phyloP scores from a whole-genome alignment of 2,329 filamentous ascomycete species.

The Biscogniauxia sp. region DNA sequence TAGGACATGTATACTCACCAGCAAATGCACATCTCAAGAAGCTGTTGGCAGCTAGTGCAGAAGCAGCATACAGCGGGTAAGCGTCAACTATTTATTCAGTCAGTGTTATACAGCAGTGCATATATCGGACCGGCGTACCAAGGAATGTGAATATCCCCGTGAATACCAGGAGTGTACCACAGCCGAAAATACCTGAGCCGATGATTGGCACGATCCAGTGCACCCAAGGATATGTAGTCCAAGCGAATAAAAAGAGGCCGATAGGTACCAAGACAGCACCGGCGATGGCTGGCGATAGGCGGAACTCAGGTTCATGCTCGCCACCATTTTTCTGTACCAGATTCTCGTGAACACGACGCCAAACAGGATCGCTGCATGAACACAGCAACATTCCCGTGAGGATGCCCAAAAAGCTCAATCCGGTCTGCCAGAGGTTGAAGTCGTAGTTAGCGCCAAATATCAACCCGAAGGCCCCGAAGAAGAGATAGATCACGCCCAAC shows the following conservation, averaged over 20 bases:
- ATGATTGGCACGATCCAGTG: conserved; percentile 78
- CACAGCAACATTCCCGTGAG: conserved; percentile 65
- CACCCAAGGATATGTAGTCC: conserved; percentile 72
- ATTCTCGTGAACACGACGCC: conserved; percentile 56
- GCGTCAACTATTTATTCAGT: no score
- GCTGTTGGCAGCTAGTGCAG: no score
- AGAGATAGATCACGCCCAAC: conserved; percentile 85
- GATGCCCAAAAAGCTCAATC: conserved; percentile 74
- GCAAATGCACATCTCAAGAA: conserved; percentile 66
- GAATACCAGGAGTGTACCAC: conserved; percentile 73
- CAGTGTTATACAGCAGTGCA: no score
- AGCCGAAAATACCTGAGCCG: conserved; percentile 67
- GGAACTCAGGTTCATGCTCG: conserved; percentile 79
- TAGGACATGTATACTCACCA: conserved; percentile 39
- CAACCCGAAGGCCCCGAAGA: conserved; percentile 87
- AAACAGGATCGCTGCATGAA: conserved; percentile 63
- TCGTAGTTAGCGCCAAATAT: conserved; percentile 73
- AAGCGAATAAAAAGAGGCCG: conserved; percentile 85
- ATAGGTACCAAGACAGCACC: conserved; percentile 77
- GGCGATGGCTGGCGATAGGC: conserved; percentile 70
- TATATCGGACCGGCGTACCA: conserved; percentile 40
- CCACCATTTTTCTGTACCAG: conserved; percentile 54
- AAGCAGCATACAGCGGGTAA: no score
- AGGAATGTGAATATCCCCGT: conserved; percentile 86
- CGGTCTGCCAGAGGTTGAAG: conserved; percentile 76